Base-by-base conservation (phyloP, 371 early-diverging fungal species). In the Syncephalis fuscata region DNA sequence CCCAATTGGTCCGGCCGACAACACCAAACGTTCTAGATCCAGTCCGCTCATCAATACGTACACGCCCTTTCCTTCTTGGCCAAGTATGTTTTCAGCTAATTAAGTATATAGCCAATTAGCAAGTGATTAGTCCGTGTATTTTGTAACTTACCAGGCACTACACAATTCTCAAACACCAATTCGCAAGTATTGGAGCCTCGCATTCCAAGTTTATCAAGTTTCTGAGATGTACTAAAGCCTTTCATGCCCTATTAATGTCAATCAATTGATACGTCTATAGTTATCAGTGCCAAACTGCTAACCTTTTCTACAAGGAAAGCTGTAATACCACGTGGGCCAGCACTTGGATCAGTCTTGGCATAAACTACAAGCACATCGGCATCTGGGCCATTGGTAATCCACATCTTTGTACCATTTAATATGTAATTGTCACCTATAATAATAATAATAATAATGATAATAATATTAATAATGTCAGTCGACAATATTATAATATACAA, bases 321-420 rank as follows among this genome's bases (percentile, higher is more conserved):
- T 20, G 96, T 92, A 60, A 96, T 91, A 20, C 90, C 88, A 49
- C 78, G 73, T 17, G 89, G 78, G 3, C 87, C 87, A 22, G 82
- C 78, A 21, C 76, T 67, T 42, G 72, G 59, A 46, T 86, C 71
- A 3, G 93, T 93, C 68, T 93, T 93, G 27, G 94, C 94, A 61
- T 94, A 96, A 7, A 94, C 92, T 7, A 96, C 85, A 49, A 94
- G 60, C 1, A 80, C 80, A 60, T 94, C 78, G 11, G 93, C 92
- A 64, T 91, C 92, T 15, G 92, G 92, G 2, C 94, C 94, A 67
- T 96, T 96, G 38, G 97, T 96, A 61, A 96, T 96, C 97, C 97
- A 96, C 67, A 91, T 78, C 68, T 93, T 92, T 58, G 78, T 86
- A 1, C 88, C 88, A 51, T 85, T 88, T 46, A 87, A 55, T 3